Percentiles rank a stretch among this genome's conserved stretches.
Evolutionary conservation across 2,329 filamentous ascomycete genomes (phyloP).

Genomic region (Alternaria angustiovoidea): DNA sequence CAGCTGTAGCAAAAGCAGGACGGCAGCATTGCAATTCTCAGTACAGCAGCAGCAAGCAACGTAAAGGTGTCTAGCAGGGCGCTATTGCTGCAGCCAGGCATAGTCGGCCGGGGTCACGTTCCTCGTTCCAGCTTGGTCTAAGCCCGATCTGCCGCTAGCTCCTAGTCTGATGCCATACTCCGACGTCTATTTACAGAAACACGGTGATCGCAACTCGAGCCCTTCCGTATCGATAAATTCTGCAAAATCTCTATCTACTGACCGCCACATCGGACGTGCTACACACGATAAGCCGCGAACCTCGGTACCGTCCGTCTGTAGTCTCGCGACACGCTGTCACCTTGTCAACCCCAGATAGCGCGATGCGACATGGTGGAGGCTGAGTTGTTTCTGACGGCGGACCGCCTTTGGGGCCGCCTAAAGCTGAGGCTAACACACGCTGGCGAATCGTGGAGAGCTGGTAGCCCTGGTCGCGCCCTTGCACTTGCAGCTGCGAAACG

Average conservation of each 20-base stretch:
- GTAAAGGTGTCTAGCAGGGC: conserved; percentile 9
- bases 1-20: conserved; percentile 10
- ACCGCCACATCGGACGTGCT: neutral
- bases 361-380: conserved; percentile 12
- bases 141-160: conserved; percentile 14
- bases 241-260: conserved; percentile 6
- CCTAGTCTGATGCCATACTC: conserved; percentile 8
- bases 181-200: conserved; percentile 16
- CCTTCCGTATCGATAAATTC: conserved; percentile 8
- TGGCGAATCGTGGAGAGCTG: conserved; percentile 10
- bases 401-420: conserved; percentile 14
- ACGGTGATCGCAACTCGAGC: neutral
- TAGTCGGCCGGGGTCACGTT: conserved; percentile 11
- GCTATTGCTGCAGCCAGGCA: conserved; percentile 16
- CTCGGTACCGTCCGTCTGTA: neutral
- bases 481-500: conserved; percentile 4
- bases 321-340: conserved; percentile 9
- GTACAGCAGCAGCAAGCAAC: neutral
- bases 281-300: neutral
- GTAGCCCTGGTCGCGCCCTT: neutral
- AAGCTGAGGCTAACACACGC: neutral
- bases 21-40: conserved; percentile 4
- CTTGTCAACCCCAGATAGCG: conserved; percentile 1
- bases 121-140: conserved; percentile 10
- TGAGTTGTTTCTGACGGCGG: conserved; percentile 14